Percentiles rank a stretch among this genome's conserved stretches.
Evolutionary conservation across 73 alveolate species (phyloP).

Genomic region (Diophrys sp.): DNA sequence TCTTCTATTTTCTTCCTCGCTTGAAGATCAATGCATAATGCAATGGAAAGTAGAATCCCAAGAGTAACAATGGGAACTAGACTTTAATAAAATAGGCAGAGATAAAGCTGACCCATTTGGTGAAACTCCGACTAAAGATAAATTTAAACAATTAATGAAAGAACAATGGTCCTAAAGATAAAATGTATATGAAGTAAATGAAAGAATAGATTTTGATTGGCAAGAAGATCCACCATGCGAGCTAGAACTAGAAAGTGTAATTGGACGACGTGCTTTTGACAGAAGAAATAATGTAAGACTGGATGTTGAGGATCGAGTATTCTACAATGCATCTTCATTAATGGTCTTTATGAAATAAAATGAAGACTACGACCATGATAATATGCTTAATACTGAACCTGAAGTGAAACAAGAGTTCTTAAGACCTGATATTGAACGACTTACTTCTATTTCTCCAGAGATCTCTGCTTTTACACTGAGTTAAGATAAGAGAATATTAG

Average conservation of each 20-base stretch:
- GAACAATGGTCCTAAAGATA: conserved; percentile 68
- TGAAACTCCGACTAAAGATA: conserved; percentile 62
- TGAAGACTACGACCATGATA: conserved; percentile 5
- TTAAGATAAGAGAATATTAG: conserved; percentile 70
- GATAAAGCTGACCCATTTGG: conserved; percentile 67
- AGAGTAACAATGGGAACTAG: conserved; percentile 74
- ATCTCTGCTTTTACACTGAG: conserved; percentile 74
- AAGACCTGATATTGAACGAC: conserved; percentile 44
- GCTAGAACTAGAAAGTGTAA: conserved; percentile 54
- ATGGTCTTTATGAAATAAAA: conserved; percentile 57
- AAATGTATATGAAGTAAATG: conserved; percentile 64
- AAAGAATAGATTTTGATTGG: conserved; percentile 66
- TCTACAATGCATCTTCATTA: conserved; percentile 86
- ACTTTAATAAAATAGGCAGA: conserved; percentile 33
- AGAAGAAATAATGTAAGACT: conserved; percentile 89
- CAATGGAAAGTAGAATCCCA: conserved; percentile 65
- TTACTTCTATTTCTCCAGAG: conserved; percentile 64
- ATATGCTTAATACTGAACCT: conserved; percentile 42
- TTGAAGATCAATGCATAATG: conserved; percentile 24
- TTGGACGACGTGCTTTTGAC: conserved; percentile 95
- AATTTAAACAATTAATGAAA: conserved; percentile 53
- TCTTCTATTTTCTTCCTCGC: conserved; percentile 4
- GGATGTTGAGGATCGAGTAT: conserved; percentile 88
- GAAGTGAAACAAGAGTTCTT: conserved; percentile 40
- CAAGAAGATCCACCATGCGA: conserved; percentile 55